Base-by-base conservation (phyloP, 1,284 basidiomycete genomes). In the Exsudoporus floridanus region DNA sequence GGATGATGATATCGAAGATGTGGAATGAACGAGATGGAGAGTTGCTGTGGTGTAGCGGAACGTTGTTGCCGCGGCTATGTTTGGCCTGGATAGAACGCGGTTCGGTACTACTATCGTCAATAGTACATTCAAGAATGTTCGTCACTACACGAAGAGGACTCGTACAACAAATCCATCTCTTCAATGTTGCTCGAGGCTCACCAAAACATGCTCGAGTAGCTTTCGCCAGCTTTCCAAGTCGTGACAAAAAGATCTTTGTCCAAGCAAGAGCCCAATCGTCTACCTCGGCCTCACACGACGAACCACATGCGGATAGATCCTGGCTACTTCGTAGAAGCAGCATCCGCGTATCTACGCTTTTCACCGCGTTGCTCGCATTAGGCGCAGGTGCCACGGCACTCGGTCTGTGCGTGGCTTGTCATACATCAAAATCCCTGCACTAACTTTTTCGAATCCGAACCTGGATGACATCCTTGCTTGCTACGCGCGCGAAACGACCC, bases 1-100 rank as follows among this genome's bases (percentile, higher is more conserved):
- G 49, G 76, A 73, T 16, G 87, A 90, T 63, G 86, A 88, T 61
- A 89, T 89, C 50, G 83, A 86, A 57, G 82, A 86, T 19, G 52
- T 38, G 28, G 59, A 68, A 12, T 66, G 37, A 66, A 35, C 25
- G 33, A 28, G 1, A 49, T 14, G 16, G 25, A 27, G 1, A 7
- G 27, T 27, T 27, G 27, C 28, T 49, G 27, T 23, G 14, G 48
- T n/a, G 21, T 23, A 18, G 10, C 4, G 18, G 10, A n/a, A 13
- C 7, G 16, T 46, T n/a, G n/a, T n/a, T n/a, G n/a, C n/a, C n/a
- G n/a, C n/a, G n/a, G n/a, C n/a, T n/a, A n/a, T n/a, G n/a, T n/a
- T n/a, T n/a, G 49, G 49, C 19, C 34, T 19, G 46, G 23, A 8
- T 9, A 19, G 18, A 21, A 25, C 23, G 5, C 23, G 9, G 6